Conservation (phyloP, 1,139 yeast genomes). For the Debaryomyces subglobosus region DNA sequence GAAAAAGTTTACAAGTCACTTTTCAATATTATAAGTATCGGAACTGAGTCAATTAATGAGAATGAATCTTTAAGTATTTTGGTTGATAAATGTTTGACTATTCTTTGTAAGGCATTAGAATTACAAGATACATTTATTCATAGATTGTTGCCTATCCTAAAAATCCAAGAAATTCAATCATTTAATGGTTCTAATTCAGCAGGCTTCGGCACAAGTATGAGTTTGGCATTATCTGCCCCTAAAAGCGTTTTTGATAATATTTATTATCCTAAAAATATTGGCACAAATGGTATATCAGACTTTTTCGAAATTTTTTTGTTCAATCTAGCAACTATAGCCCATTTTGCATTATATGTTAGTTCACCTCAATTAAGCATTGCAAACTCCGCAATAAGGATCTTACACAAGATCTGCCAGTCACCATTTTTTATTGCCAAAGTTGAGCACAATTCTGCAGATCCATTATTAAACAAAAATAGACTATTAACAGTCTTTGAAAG, state of each 20-base stretch:
- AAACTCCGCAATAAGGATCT: slow-evolving; percentile 51
- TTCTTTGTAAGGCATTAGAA: slow-evolving; percentile 53
- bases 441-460: slow-evolving; percentile 28
- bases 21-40: slow-evolving; percentile 53
- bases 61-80: slow-evolving; percentile 23
- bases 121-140: slow-evolving; percentile 50
- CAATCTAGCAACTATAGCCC: slow-evolving; percentile 68
- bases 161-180: slow-evolving; percentile 20
- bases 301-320: slow-evolving; percentile 74
- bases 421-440: slow-evolving; percentile 48
- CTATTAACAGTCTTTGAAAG: slow-evolving; percentile 74
- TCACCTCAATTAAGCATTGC: slow-evolving; percentile 54
- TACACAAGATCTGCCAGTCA: slow-evolving; percentile 54
- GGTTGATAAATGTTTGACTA: slow-evolving; percentile 34
- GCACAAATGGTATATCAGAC: slow-evolving; percentile 63
- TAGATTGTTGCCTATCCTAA: slow-evolving; percentile 32
- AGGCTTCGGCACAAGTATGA: slow-evolving; percentile 33
- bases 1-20: slow-evolving; percentile 59
- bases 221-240: slow-evolving; percentile 28
- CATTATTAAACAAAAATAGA: slow-evolving; percentile 57
- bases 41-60: slow-evolving; percentile 56
- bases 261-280: slow-evolving; percentile 54
- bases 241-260: slow-evolving; percentile 52
- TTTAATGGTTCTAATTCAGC: slow-evolving; percentile 14
- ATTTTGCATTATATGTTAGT: slow-evolving; percentile 72